Evolutionary conservation across 2,329 filamentous ascomycete species (phyloP), one percentile per base, ranked within the genome.

Genomic region (Epichloe uncinata): DNA sequence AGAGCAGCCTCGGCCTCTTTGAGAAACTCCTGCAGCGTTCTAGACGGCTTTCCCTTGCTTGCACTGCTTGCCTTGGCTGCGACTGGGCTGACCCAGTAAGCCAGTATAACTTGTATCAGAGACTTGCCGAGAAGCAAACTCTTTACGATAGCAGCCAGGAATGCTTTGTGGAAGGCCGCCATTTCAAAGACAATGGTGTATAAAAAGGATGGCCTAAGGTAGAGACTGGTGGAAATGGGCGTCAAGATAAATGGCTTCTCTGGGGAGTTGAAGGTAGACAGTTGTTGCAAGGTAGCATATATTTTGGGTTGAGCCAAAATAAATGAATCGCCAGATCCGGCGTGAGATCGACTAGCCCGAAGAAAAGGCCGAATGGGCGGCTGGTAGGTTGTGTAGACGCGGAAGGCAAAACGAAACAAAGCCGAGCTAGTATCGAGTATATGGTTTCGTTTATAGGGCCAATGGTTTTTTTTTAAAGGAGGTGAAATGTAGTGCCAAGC

Each of bases 91-190:
- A 73, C 63, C 74, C 75, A 79, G 59, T 74, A 75, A 52, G 74
- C 67, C 52, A 82, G 63, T 33, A 82, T 66, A 47, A 77, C 74
- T 59, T 78, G 72, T 52, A 82, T 62, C 53, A 82, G 66, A 46
- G 77, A 78, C 66, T 76, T 81, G 57, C 79, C 79, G 47, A 73
- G 71, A 46, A 79, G 66, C 50, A 82, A 69, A 57, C 75, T 78
- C 66, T 73, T 79, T 61, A 81, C 58, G 49, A 75, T 64, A 52
- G 75, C 77, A 55, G 75, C 69, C 53, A 77, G 58, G 58, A 82
- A 66, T 45, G 71, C 70, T 63, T 73, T 74, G 56, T 71, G 75
- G 57, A 82, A 66, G 47, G 69, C 71, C 61, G 73, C 68, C 78
- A 82, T 82, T 63, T 73, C 70, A 69, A 69, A 69, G 72, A 70